These are phyloP conservation scores for Peniophora sp. DNA, from an alignment of 1,284 basidiomycete species.

Conservation along the genomic window DNA sequence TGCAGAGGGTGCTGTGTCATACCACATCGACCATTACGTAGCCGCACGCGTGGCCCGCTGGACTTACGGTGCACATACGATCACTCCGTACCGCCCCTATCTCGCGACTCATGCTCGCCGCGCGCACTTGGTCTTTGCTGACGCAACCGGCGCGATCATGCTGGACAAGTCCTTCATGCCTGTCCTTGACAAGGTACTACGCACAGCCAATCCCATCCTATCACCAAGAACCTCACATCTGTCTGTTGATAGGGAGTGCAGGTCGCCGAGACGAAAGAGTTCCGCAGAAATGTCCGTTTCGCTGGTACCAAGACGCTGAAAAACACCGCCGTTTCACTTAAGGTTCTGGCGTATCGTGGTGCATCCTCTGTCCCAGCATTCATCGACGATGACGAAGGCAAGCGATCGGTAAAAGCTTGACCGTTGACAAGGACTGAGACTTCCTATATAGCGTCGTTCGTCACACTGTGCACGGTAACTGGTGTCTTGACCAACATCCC, in stretches of 20 bases:
- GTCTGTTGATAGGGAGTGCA: conserved; percentile 18
- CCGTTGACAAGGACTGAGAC: neutral
- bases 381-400: conserved; percentile 1
- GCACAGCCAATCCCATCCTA: too few species aligned
- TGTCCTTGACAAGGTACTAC: neutral
- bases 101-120: neutral
- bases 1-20: neutral
- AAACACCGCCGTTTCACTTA: neutral
- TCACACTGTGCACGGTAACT: neutral
- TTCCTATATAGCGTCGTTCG: neutral
- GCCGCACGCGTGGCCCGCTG: neutral
- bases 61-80: neutral
- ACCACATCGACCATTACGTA: neutral
- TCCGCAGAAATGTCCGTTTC: conserved; percentile 13
- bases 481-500: neutral
- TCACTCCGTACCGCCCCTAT: neutral
- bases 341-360: neutral
- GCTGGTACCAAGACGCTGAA: neutral
- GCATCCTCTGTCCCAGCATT: neutral
- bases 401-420: neutral
- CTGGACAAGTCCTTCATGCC: neutral
- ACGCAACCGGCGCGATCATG: neutral
- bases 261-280: conserved; percentile 26
- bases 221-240: too few species aligned
- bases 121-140: neutral